Evolutionary conservation across 768 basidiomycete species (phyloP), one percentile per base, ranked within the genome.

Genomic region (Suillus alpinus): DNA sequence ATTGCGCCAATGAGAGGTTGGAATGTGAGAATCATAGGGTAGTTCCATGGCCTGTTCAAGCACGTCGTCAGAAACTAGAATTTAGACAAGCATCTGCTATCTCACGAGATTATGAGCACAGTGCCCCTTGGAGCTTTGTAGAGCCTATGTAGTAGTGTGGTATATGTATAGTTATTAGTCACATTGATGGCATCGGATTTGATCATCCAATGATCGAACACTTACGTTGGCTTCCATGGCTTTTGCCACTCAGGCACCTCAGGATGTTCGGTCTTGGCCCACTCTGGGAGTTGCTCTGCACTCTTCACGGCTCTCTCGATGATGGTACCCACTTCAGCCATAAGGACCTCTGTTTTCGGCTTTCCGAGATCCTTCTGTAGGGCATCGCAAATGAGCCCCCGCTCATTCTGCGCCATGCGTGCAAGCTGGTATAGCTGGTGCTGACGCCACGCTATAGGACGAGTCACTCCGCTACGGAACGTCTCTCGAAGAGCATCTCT

Each of bases 1-100:
- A 93, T 87, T 1, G 91, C 91, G 4, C 89, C 90, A 55, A 82
- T 77, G 23, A 88, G 73, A 3, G 89, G 88, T 41, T 81, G 80
- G 6, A 89, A 69, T 5, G 67, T 76, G 36, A 87, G 77, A 10
- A 83, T 73, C 56, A 85, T 66, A 0, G 88, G 88, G 64, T 84
- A 89, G 66, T 89, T 89, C 86, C 86, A 88, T 2, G 86, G 86
- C 18, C 86, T 87, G 34, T 13, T 55, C 18, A 36, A 39, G 47
- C 26, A 31, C 23, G 8, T 49, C 43, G 59, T 31, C 10, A 29
- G n/a, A 18, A 62, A 14, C 4, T 7, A 14, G 2, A 31, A 31
- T 63, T 16, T 2, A 57, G 26, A 20, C 10, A 16, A 26, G 56
- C 3, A 9, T 10, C 6, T 23, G 20, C 4, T n/a, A 3, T 75